phyloP scores from a whole-genome alignment of 1,139 yeast genomes.

The Debaryomyces sp. region DNA sequence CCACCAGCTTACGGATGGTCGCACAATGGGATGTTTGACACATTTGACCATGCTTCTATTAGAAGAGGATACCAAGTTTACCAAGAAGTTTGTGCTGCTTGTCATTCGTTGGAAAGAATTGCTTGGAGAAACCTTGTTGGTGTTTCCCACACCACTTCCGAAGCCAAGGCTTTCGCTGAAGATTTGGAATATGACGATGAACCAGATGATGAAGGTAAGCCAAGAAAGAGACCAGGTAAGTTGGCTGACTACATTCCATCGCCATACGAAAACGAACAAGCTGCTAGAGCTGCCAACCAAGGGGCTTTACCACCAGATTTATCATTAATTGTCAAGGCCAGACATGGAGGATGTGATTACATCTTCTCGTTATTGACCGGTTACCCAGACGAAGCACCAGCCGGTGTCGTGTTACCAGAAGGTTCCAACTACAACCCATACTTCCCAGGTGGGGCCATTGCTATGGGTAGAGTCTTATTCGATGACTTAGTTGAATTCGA shows the following conservation, averaged over 20 bases:
- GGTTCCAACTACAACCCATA: constrained; percentile 98
- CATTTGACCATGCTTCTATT: constrained; percentile 94
- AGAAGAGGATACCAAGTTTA: constrained; percentile 99
- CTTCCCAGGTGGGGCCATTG: constrained; percentile 99
- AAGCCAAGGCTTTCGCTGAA: constrained; percentile 93
- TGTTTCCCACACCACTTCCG: constrained; percentile 89
- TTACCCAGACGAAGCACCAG: constrained; percentile 98
- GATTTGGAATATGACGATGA: constrained; percentile 98
- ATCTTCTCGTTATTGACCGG: constrained; percentile 95
- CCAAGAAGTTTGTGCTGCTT: constrained; percentile 98
- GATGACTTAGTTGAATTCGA: constrained; percentile 98
- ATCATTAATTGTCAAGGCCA: constrained; percentile 95
- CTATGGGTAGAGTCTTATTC: constrained; percentile 97
- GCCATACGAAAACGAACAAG: constrained; percentile 97
- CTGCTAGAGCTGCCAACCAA: constrained; percentile 99
- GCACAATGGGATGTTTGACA: constrained; percentile 86
- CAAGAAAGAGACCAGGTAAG: constrained; percentile 98
- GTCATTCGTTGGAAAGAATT: constrained; percentile 95
- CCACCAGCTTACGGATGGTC: constrained; percentile 94
- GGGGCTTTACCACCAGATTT: constrained; percentile 99
- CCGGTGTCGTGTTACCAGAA: constrained; percentile 90
- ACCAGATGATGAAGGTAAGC: constrained; percentile 99
- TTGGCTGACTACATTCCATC: constrained; percentile 93
- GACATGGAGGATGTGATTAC: constrained; percentile 98
- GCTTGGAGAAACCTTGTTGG: constrained; percentile 99